Evolutionary conservation across 352 stramenopile species (phyloP).

Genomic region (Phytophthora meadii): DNA sequence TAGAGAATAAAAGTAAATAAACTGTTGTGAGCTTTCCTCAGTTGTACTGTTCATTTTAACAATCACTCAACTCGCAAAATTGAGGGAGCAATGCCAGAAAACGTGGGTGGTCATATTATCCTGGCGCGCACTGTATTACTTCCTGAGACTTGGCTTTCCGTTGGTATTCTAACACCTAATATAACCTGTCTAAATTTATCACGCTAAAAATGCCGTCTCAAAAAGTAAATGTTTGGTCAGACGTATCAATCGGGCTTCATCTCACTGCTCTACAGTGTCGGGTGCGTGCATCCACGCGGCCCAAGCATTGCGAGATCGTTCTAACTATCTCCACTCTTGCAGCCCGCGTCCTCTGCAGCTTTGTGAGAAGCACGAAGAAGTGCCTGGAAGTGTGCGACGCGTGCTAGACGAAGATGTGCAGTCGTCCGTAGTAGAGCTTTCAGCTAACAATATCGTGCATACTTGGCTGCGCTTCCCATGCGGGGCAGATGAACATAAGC

Average conservation of each 20-base stretch:
- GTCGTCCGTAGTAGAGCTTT: constrained; percentile 64
- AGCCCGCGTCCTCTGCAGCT: constrained; percentile 64
- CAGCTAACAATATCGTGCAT: constrained; percentile 35
- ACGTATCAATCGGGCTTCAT: constrained; percentile 60
- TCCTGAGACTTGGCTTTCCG: too few relatives aligned
- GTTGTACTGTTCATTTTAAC: too few relatives aligned
- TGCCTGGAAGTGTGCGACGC: constrained; percentile 39
- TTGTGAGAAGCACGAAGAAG: constrained; percentile 60
- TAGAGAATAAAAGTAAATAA: too few relatives aligned
- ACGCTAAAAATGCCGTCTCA: too few relatives aligned
- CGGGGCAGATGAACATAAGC: constrained; percentile 12
- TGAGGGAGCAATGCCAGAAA: too few relatives aligned
- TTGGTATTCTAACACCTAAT: too few relatives aligned
- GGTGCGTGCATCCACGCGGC: constrained; percentile 32
- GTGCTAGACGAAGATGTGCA: constrained; percentile 68
- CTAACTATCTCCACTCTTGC: background rate
- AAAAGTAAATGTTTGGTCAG: constrained; percentile 51
- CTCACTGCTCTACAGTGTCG: constrained; percentile 70
- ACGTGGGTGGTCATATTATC: too few relatives aligned
- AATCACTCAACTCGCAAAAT: too few relatives aligned
- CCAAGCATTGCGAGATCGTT: background rate
- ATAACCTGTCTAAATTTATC: too few relatives aligned
- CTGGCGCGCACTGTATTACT: too few relatives aligned
- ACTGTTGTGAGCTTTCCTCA: too few relatives aligned
- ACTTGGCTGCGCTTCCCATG: constrained; percentile 62